phyloP scores from a whole-genome alignment of 192 early-diverging fungal genomes.

The Rhizoclosmatium sp. region DNA sequence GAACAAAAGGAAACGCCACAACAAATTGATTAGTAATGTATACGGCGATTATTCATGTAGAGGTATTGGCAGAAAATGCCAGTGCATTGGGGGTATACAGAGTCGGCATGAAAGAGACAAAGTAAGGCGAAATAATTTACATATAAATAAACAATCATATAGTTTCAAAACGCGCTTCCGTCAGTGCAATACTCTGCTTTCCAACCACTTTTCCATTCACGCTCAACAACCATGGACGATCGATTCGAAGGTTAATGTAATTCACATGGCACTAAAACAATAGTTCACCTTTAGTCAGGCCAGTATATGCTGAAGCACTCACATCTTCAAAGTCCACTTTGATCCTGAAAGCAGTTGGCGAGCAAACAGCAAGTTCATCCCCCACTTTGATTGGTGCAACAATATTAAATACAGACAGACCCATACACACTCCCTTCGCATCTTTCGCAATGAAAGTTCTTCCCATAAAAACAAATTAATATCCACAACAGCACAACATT shows the following conservation, averaged over 20 bases:
- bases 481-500: neutral
- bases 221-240: neutral
- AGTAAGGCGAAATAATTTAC: neutral
- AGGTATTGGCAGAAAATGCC: too few relatives aligned
- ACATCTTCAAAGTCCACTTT: conserved; percentile 21
- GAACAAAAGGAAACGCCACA: too few relatives aligned
- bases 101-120: neutral
- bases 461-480: neutral
- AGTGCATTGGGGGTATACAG: neutral
- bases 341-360: conserved; percentile 8
- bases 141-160: neutral
- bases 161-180: conserved; percentile 17
- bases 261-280: conserved; percentile 1
- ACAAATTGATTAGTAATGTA: too few relatives aligned
- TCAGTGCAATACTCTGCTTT: conserved; percentile 6
- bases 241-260: conserved; percentile 21
- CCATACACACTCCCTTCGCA: conserved; percentile 1
- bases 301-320: neutral
- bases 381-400: neutral
- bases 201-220: conserved; percentile 19
- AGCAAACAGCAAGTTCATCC: conserved; percentile 8
- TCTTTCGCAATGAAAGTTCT: conserved; percentile 12
- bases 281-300: neutral
- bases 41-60: too few relatives aligned
- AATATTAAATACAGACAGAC: conserved; percentile 20